Conservation (phyloP, 2,329 filamentous ascomycete species). For the Mycosphaerella arachidis region DNA sequence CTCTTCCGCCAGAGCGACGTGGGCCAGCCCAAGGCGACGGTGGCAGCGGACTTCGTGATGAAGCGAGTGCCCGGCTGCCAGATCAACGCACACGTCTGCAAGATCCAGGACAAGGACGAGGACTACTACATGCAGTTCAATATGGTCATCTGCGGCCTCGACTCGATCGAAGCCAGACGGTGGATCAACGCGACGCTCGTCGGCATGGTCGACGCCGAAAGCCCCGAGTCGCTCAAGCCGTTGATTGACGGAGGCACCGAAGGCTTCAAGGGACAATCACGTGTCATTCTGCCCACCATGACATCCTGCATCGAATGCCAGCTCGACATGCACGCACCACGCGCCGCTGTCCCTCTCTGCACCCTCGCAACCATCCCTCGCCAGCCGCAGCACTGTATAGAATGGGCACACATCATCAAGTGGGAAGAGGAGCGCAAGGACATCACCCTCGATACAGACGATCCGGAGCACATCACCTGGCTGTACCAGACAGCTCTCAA, state of each 20-base stretch:
- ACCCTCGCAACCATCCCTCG: slow-evolving; percentile 94
- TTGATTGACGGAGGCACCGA: slow-evolving; percentile 96
- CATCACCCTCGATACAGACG: slow-evolving; percentile 84
- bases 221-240: slow-evolving; percentile 83
- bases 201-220: slow-evolving; percentile 78
- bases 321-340: slow-evolving; percentile 96
- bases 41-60: slow-evolving; percentile 88
- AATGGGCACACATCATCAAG: slow-evolving; percentile 97
- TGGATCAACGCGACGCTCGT: slow-evolving; percentile 98
- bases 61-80: slow-evolving; percentile 81
- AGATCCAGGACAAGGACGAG: slow-evolving; percentile 95
- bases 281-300: slow-evolving; percentile 86
- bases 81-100: slow-evolving; percentile 90
- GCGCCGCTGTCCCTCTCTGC: slow-evolving; percentile 92
- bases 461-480: slow-evolving; percentile 97
- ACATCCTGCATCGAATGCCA: slow-evolving; percentile 98
- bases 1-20: slow-evolving; percentile 90
- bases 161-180: slow-evolving; percentile 93
- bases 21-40: slow-evolving; percentile 87
- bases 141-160: slow-evolving; percentile 86
- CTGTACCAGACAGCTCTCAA: slow-evolving; percentile 78
- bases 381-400: slow-evolving; percentile 95
- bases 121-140: slow-evolving; percentile 97
- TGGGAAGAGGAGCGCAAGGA: slow-evolving; percentile 74
- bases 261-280: slow-evolving; percentile 94